Conservation (phyloP, 192 early-diverging fungal genomes). For the Entomortierella chlamydospora region DNA sequence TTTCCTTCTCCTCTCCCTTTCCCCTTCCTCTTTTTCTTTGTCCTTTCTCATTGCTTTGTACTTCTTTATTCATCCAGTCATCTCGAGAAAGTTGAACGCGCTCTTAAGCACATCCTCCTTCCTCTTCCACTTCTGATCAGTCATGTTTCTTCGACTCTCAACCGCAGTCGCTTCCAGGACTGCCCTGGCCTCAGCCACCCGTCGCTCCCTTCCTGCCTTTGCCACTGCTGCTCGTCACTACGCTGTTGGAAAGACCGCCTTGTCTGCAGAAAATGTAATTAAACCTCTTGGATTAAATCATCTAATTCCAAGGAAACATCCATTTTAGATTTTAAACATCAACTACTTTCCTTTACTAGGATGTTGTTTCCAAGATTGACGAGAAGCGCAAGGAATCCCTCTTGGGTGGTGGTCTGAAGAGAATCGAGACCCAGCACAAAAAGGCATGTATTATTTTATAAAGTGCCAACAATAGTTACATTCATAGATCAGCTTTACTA, state of each 20-base stretch:
- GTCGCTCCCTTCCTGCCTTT: constrained; percentile 43
- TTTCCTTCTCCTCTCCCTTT: no score
- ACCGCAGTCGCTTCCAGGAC: constrained; percentile 46
- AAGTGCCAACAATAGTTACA: no score
- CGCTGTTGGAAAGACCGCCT: constrained; percentile 51
- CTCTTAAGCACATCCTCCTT: background rate
- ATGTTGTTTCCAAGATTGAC: constrained; percentile 63
- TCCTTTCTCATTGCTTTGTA: background rate
- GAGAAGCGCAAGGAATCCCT: constrained; percentile 78
- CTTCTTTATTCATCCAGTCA: background rate
- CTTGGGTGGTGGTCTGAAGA: constrained; percentile 82
- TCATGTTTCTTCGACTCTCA: constrained; percentile 39
- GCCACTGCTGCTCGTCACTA: constrained; percentile 50
- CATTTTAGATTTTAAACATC: background rate
- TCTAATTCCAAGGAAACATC: background rate
- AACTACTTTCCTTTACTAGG: constrained; percentile 16
- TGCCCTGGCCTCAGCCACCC: constrained; percentile 48
- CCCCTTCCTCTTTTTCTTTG: background rate
- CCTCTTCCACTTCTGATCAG: constrained; percentile 3
- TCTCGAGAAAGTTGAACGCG: background rate
- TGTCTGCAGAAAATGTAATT: constrained; percentile 49
- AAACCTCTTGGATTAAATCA: no score
- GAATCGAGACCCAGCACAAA: constrained; percentile 86
- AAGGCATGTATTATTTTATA: no score
- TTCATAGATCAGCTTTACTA: no score